A percentile compares a stretch with the other conserved stretches of the same genome.
Conservation (phyloP, 75 land plant species). For the Selaginella moellendorffii region DNA sequence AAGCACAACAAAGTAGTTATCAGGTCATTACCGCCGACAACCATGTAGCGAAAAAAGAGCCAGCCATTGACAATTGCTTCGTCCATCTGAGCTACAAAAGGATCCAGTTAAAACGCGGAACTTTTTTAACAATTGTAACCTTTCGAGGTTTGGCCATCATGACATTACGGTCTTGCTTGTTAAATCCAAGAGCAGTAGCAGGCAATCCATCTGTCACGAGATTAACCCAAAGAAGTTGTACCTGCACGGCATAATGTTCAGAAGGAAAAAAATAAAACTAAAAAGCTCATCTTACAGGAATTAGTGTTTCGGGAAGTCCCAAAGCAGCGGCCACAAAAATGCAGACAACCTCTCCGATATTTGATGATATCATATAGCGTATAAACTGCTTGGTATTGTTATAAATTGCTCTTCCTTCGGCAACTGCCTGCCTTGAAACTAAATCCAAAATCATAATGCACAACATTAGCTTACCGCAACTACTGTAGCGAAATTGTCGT, state of each 20-base stretch:
- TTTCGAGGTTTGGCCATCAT: conserved; percentile 92
- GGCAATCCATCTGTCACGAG: conserved; percentile 97
- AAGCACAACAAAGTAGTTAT: neutral
- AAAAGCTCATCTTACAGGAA: conserved; percentile 79
- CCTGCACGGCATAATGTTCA: conserved; percentile 30
- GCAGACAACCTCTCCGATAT: conserved; percentile 99
- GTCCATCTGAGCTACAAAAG: conserved; percentile 45
- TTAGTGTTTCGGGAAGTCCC: conserved; percentile 93
- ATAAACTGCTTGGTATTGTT: conserved; percentile 98
- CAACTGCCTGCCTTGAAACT: conserved; percentile 68
- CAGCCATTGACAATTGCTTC: conserved; percentile 98
- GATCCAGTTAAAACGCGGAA: neutral
- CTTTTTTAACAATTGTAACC: conserved; percentile 30
- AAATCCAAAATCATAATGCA: too few relatives aligned
- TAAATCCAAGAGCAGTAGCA: conserved; percentile 98
- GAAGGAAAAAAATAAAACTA: too few relatives aligned
- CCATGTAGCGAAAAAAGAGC: conserved; percentile 94
- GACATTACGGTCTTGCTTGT: conserved; percentile 86
- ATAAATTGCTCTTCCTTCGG: conserved; percentile 94
- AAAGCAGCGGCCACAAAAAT: conserved; percentile 96
- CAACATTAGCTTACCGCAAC: conserved; percentile 85
- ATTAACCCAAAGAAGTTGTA: conserved; percentile 96
- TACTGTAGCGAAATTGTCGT: conserved; percentile 95
- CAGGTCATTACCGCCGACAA: conserved; percentile 63
- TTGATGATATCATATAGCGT: conserved; percentile 97